Base-by-base conservation (phyloP, 2,329 filamentous ascomycete genomes). In the Diaporthe capsici region DNA sequence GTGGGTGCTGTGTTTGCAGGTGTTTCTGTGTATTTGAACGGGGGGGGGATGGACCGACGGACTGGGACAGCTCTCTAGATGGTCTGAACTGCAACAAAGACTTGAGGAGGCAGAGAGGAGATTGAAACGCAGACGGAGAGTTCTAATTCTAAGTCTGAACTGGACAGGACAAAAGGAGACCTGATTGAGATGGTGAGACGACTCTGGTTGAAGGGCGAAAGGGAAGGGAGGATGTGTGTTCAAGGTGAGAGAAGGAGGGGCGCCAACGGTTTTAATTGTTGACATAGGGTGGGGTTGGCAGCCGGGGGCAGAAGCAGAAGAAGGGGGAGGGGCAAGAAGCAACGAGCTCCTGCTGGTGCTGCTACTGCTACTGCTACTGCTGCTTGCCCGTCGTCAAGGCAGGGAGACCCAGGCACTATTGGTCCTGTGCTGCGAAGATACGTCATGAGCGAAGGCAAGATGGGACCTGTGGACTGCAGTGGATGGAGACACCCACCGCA, bases 131-230 rank as follows among this genome's bases (percentile, higher is more conserved):
- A 73, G 72, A 75, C 73, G 53, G 53, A 63, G 39, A 44, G 53
- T 34, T 75, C 75, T 72, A 68, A 68, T 67, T 71, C 63, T 76
- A 68, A 63, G 9, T 34, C 39, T 47, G 37, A 63, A 58, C 47
- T 55, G 55, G 6, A 67, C 31, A 55, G 49, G 67, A 65, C 51
- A 34, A 55, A 60, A 63, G n/a, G 55, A 72, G 70, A 71, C 57
- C 34, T 34, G 44, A 47, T 25, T 51, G 17, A 9, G 20, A 17
- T 31, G 25, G 31, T 51, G 72, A 60, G 17, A 57, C 47, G 53
- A 68, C 9, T 67, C n/a, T 67, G 47, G 42, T 25, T 20, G 57
- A 51, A 17, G 55, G 10, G n/a, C 20, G 47, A 31, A 34, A 44
- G 25, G 22, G 25, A 71, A 71, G 68, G 53, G 51, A 55, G 42